Evolutionary conservation across 768 basidiomycete species (phyloP).

Genomic region (Boletus sensibilis): DNA sequence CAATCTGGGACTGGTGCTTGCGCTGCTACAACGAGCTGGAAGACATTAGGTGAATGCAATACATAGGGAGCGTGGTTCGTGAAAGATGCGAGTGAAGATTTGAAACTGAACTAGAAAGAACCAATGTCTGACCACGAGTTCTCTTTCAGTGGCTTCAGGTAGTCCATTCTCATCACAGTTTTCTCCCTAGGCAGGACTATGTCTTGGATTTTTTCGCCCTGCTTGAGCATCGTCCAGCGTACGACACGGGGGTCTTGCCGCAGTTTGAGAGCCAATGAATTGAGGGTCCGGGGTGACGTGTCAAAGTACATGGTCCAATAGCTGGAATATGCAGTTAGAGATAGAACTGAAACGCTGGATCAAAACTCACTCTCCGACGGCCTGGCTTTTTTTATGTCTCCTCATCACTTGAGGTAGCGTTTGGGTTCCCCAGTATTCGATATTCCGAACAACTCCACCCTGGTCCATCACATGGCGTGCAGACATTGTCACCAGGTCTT

Average conservation of each 20-base stretch:
- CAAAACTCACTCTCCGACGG: conserved; percentile 70
- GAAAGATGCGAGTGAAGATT: neutral
- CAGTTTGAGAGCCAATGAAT: conserved; percentile 62
- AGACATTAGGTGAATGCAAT: neutral
- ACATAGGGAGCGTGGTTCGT: neutral
- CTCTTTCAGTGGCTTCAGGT: conserved; percentile 19
- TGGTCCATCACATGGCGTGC: conserved; percentile 68
- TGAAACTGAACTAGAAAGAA: conserved; percentile 9
- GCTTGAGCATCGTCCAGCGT: conserved; percentile 76
- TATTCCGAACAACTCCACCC: conserved; percentile 80
- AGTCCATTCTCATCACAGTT: conserved; percentile 35
- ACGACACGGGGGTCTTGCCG: conserved; percentile 81
- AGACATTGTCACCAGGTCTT: conserved; percentile 68
- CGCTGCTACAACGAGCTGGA: neutral
- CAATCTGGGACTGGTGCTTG: neutral
- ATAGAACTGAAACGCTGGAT: neutral
- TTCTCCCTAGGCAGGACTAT: conserved; percentile 54
- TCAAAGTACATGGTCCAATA: conserved; percentile 94
- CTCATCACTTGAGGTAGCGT: conserved; percentile 75
- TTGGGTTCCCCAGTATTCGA: conserved; percentile 73
- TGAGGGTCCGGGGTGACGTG: conserved; percentile 70
- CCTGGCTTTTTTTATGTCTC: conserved; percentile 53
- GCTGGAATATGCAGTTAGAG: conserved; percentile 39
- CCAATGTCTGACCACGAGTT: conserved; percentile 30
- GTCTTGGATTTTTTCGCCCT: conserved; percentile 72